Evolutionary conservation across 2,329 filamentous ascomycete genomes (phyloP).

Genomic region (Rhexocercosporidium sp.): DNA sequence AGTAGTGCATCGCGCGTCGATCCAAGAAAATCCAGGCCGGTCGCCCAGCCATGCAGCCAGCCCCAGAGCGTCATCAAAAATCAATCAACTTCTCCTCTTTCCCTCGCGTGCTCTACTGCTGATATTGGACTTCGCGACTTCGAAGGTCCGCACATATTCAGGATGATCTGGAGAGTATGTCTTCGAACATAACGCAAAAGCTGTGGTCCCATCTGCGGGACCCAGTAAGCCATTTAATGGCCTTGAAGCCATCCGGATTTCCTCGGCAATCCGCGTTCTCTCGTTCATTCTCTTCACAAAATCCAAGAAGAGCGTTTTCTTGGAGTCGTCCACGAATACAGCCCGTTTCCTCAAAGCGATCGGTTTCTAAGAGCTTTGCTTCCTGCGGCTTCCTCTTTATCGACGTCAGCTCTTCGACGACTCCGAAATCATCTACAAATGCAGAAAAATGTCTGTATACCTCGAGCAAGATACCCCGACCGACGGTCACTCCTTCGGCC

Average conservation of each 20-base stretch:
- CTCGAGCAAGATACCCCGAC: slow-evolving; percentile 21
- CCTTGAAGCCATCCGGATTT: slow-evolving; percentile 28
- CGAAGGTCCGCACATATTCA: slow-evolving; percentile 43
- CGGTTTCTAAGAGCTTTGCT: slow-evolving; percentile 55
- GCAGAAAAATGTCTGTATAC: slow-evolving; percentile 35
- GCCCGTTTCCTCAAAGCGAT: slow-evolving; percentile 42
- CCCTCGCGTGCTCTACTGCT: slow-evolving; percentile 12
- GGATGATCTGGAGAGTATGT: slow-evolving; percentile 52
- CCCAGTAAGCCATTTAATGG: slow-evolving; percentile 31
- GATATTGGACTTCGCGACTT: slow-evolving; percentile 28
- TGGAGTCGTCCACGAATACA: slow-evolving; percentile 31
- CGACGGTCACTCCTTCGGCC: slow-evolving; percentile 23
- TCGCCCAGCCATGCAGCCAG: neutral
- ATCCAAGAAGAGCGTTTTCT: slow-evolving; percentile 29
- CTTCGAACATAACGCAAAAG: slow-evolving; percentile 51
- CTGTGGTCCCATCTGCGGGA: slow-evolving; percentile 51
- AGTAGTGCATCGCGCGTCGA: slow-evolving; percentile 11
- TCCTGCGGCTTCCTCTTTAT: slow-evolving; percentile 60
- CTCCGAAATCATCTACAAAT: slow-evolving; percentile 40
- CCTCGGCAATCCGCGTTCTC: slow-evolving; percentile 20
- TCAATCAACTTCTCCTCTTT: slow-evolving; percentile 7
- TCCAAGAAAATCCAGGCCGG: slow-evolving; percentile 12
- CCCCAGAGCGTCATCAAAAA: slow-evolving; percentile 24
- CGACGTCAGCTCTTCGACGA: slow-evolving; percentile 47
- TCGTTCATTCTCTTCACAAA: slow-evolving; percentile 21